Evolutionary conservation across 768 basidiomycete species (phyloP).

Genomic region (Cystofilobasidium capitatum): DNA sequence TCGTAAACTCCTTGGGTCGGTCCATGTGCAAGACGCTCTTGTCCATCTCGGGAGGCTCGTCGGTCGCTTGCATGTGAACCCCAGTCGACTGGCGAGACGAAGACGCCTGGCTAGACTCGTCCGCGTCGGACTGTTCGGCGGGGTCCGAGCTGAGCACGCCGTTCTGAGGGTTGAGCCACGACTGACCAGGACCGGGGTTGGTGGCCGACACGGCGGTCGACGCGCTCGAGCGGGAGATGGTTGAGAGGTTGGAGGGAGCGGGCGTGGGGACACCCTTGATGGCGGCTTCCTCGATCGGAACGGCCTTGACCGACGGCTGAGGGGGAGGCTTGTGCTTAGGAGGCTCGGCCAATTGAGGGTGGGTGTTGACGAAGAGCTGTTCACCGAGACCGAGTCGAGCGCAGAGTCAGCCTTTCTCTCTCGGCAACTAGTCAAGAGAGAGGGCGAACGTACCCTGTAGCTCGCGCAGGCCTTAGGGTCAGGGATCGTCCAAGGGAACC

Average conservation of each 20-base stretch:
- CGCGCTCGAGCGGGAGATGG: conserved; percentile 7
- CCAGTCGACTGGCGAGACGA: neutral
- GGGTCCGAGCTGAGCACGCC: neutral
- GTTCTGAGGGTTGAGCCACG: neutral
- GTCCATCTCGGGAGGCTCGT: conserved; percentile 48
- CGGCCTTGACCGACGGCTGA: neutral
- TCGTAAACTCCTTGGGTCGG: conserved; percentile 66
- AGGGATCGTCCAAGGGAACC: conserved; percentile 99
- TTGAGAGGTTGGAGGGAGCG: neutral
- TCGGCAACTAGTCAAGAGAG: neutral
- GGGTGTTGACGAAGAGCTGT: conserved; percentile 75
- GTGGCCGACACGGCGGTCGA: conserved; percentile 12
- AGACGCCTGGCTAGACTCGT: neutral
- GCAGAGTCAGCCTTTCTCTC: neutral
- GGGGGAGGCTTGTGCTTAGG: neutral
- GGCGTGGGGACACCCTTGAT: conserved; percentile 22
- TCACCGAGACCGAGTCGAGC: no score
- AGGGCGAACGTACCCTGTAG: conserved; percentile 46
- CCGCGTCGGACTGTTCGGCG: neutral
- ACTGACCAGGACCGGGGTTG: neutral
- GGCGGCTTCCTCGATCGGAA: conserved; percentile 29
- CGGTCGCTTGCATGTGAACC: conserved; percentile 15
- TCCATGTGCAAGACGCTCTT: conserved; percentile 66
- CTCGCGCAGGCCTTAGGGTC: conserved; percentile 85
- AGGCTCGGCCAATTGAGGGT: conserved; percentile 46